phyloP scores from a whole-genome alignment of 2,329 filamentous ascomycete genomes.

The Phaeosphaeriaceae sp. region DNA sequence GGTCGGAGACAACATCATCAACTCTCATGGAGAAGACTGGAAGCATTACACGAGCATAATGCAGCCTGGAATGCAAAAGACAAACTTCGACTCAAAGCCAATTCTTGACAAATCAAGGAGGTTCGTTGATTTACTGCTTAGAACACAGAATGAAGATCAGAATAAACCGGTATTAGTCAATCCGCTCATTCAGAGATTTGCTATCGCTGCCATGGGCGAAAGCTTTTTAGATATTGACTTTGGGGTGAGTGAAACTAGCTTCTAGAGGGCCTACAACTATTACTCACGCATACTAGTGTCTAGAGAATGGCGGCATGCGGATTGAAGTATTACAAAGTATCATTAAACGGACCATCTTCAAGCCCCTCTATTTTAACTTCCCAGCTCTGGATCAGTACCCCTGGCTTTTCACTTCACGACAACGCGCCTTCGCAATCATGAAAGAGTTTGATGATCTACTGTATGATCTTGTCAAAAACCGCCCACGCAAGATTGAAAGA shows the following conservation, averaged over 20 bases:
- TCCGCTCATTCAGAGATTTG: neutral
- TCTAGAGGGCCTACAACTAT: neutral
- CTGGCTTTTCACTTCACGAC: neutral
- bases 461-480: constrained; percentile 1
- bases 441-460: neutral
- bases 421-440: neutral
- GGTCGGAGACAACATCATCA: too few species aligned
- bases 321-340: too few species aligned
- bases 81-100: too few species aligned
- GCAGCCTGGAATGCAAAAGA: too few species aligned
- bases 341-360: too few species aligned
- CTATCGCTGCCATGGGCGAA: neutral
- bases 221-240: neutral
- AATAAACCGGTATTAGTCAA: neutral
- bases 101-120: too few species aligned
- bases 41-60: too few species aligned
- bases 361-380: too few species aligned
- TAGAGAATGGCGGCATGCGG: neutral
- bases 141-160: too few species aligned
- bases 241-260: neutral
- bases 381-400: too few species aligned
- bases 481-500: neutral
- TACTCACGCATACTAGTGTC: neutral
- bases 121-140: too few species aligned
- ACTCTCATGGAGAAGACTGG: too few species aligned